phyloP scores from a whole-genome alignment of 176 grass and related monocot genomes.

The Triticum turgidum region DNA sequence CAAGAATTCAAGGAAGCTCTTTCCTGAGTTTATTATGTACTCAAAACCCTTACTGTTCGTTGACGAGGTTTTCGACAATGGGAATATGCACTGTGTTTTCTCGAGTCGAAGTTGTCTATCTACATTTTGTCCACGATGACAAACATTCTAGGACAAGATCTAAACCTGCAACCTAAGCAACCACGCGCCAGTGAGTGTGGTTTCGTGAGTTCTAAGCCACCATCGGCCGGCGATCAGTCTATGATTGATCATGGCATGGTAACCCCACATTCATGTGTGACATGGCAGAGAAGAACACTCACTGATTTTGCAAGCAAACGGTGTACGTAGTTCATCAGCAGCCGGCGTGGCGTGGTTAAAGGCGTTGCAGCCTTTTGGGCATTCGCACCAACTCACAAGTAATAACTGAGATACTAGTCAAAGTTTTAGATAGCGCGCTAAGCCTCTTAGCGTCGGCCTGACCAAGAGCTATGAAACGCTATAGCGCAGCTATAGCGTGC shows the following conservation, averaged over 20 bases:
- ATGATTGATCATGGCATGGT: background rate
- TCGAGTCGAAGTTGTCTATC: background rate
- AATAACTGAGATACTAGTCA: background rate
- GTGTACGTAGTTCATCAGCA: background rate
- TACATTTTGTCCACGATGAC: background rate
- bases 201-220: conserved; percentile 33
- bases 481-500: too few species aligned
- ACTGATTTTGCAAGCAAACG: background rate
- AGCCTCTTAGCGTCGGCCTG: too few species aligned
- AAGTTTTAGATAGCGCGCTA: too few species aligned
- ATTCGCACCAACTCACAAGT: background rate
- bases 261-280: conserved; percentile 17
- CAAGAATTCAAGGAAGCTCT: background rate
- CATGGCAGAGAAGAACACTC: background rate
- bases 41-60: background rate
- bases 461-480: too few species aligned
- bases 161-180: conserved; percentile 2
- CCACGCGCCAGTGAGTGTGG: background rate
- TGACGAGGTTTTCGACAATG: background rate
- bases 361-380: conserved; percentile 35
- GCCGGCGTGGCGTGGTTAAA: background rate
- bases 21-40: background rate
- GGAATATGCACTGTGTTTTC: background rate
- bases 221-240: background rate
- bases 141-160: background rate